Conservation (phyloP, 192 early-diverging fungal species). For the Coemansia aciculifera region DNA sequence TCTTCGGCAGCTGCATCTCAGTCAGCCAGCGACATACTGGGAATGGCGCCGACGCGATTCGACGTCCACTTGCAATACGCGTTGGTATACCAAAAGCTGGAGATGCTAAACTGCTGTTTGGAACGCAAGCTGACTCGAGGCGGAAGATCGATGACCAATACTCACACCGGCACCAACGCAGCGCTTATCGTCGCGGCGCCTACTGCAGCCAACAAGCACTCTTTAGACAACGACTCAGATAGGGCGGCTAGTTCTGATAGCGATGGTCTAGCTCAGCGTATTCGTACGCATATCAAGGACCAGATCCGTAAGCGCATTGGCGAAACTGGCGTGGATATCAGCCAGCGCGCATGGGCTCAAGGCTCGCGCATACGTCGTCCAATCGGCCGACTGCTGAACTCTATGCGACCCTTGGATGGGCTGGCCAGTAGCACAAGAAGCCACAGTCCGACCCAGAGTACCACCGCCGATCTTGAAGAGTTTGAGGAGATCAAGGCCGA, state of each 20-base stretch:
- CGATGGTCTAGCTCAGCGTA: slow-evolving; percentile 34
- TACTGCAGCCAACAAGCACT: not conserved
- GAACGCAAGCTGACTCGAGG: slow-evolving; percentile 38
- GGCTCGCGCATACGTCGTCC: slow-evolving; percentile 42
- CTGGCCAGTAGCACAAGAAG: not conserved
- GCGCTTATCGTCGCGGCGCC: not conserved
- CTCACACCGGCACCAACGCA: not conserved
- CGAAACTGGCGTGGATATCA: slow-evolving; percentile 18
- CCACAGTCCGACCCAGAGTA: not conserved
- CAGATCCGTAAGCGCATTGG: slow-evolving; percentile 32
- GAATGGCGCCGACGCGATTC: slow-evolving; percentile 8
- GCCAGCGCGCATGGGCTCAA: slow-evolving; percentile 25
- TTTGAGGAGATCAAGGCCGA: slow-evolving; percentile 35
- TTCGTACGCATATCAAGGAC: slow-evolving; percentile 33
- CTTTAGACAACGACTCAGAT: not conserved
- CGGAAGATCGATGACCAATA: not conserved
- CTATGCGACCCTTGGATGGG: slow-evolving; percentile 21
- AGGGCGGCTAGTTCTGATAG: not conserved
- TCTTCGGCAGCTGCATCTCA: not conserved
- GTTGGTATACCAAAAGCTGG: slow-evolving; percentile 71
- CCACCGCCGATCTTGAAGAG: slow-evolving; percentile 26
- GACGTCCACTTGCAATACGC: slow-evolving; percentile 66
- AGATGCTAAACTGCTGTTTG: slow-evolving; percentile 82
- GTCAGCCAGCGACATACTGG: slow-evolving; percentile 17
- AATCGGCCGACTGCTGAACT: slow-evolving; percentile 40